phyloP scores from a whole-genome alignment of 106 monocot species.

The Chionographis japonica region DNA sequence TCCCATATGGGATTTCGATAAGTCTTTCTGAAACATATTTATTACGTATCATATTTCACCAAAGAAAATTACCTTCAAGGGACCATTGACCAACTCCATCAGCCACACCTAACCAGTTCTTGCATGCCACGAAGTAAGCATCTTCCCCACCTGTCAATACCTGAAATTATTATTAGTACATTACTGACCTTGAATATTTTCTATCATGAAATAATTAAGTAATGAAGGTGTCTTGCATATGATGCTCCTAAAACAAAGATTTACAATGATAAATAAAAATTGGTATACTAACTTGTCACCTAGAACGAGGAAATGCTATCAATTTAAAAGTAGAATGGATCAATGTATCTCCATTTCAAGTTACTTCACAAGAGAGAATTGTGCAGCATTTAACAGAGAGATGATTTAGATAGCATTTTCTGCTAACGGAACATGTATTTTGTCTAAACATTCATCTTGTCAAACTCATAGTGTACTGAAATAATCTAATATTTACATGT shows the following conservation, averaged over 20 bases:
- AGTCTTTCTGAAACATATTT: no score
- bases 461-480: no score
- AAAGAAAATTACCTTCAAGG: conserved; percentile 58
- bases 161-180: conserved; percentile 57
- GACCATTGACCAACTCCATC: conserved; percentile 99
- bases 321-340: neutral
- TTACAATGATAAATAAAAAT: neutral
- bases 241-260: neutral
- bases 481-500: no score
- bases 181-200: conserved; percentile 19
- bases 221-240: neutral
- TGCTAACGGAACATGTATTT: no score
- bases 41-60: neutral
- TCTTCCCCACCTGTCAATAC: conserved; percentile 94
- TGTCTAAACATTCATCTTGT: no score
- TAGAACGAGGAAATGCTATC: no score
- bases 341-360: neutral
- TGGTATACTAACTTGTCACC: no score
- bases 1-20: no score
- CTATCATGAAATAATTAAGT: neutral
- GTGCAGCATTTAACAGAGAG: neutral
- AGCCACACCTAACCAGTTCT: conserved; percentile 93
- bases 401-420: no score
- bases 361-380: neutral
- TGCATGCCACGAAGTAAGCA: conserved; percentile 79